A percentile compares a stretch with the other conserved stretches of the same genome.
Conservation (phyloP, 176 grass and related monocot species). For the Eremochloa ophiuroides region DNA sequence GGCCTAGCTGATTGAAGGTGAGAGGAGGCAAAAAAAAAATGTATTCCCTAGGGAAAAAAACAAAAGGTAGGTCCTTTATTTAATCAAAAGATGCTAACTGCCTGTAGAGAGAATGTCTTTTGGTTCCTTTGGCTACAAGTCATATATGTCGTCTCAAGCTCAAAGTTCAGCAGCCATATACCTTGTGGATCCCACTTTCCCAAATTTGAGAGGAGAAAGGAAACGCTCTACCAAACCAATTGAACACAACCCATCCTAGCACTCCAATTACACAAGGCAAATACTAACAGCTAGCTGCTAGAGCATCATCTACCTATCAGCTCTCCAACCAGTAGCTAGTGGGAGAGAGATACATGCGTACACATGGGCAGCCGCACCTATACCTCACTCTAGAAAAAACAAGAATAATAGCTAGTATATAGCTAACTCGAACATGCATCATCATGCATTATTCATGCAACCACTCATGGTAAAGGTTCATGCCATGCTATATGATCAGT, state of each 20-base stretch:
- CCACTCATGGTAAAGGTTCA: constrained; percentile 6
- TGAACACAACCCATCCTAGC: constrained; percentile 34
- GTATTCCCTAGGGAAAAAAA: constrained; percentile 26
- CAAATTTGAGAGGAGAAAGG: constrained; percentile 31
- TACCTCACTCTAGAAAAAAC: constrained; percentile 16
- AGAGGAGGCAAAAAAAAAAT: neutral
- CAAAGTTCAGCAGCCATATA: constrained; percentile 37
- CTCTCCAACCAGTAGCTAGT: neutral
- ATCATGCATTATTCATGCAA: constrained; percentile 9
- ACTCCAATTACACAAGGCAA: constrained; percentile 28
- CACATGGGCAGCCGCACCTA: constrained; percentile 23
- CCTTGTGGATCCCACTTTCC: constrained; percentile 52
- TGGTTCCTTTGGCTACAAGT: constrained; percentile 52
- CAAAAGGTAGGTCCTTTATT: constrained; percentile 36
- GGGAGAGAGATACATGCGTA: constrained; percentile 10
- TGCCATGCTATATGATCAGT: neutral
- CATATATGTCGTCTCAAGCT: constrained; percentile 37
- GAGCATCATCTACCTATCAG: constrained; percentile 5
- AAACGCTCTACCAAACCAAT: constrained; percentile 36
- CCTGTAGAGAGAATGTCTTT: constrained; percentile 50
- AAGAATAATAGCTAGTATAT: neutral
- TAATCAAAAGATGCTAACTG: constrained; percentile 59
- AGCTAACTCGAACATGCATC: neutral
- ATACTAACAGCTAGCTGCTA: neutral
- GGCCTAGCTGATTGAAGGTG: constrained; percentile 35